A percentile compares a stretch with the other conserved stretches of the same genome.
These are phyloP conservation scores for Mediolabrus comicus DNA, from an alignment of 108 stramenopile species.

Conservation along the genomic window DNA sequence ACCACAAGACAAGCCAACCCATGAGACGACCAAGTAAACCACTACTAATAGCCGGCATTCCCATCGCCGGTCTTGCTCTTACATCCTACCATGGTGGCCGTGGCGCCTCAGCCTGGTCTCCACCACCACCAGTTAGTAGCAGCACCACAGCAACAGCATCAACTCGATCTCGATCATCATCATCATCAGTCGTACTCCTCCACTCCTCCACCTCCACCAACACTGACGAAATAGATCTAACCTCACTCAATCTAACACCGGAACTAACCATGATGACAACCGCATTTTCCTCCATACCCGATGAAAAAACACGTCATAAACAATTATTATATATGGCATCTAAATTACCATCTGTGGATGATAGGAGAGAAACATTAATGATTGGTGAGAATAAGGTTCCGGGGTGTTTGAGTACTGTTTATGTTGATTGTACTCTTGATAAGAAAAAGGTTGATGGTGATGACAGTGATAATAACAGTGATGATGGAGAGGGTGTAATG, in stretches of 20 bases:
- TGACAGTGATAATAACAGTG: conserved; percentile 22
- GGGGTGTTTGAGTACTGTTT: conserved; percentile 89
- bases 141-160: background rate
- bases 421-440: conserved; percentile 62
- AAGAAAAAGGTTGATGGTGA: conserved; percentile 37
- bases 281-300: conserved; percentile 76
- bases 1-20: background rate
- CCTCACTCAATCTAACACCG: conserved; percentile 66
- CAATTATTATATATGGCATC: conserved; percentile 94
- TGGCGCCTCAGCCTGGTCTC: conserved; percentile 29
- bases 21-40: conserved; percentile 7
- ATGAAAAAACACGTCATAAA: conserved; percentile 93
- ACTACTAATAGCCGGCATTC: conserved; percentile 34
- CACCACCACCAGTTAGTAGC: background rate
- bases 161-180: background rate
- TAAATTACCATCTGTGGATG: conserved; percentile 56
- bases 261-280: conserved; percentile 75
- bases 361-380: too few species aligned
- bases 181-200: background rate
- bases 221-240: conserved; percentile 19
- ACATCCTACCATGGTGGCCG: conserved; percentile 5
- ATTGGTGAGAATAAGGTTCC: conserved; percentile 88
- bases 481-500: conserved; percentile 29
- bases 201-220: conserved; percentile 4
- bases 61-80: conserved; percentile 37